These are phyloP conservation scores for Torulaspora indica DNA, from an alignment of 805 yeast genomes.

Conservation along the genomic window DNA sequence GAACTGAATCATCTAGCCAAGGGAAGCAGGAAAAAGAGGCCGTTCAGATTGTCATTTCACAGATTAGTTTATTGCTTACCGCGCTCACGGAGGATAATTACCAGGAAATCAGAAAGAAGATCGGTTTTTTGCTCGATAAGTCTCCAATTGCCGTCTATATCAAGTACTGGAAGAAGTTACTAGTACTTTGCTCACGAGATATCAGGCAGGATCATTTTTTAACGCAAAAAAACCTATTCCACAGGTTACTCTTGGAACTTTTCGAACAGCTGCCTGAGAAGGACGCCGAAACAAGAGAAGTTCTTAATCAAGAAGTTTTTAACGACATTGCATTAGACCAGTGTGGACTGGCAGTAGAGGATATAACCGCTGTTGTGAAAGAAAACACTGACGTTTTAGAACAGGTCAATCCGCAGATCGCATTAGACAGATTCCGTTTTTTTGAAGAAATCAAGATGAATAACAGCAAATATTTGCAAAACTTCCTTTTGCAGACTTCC, in stretches of 20 bases:
- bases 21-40: slow-evolving; percentile 25
- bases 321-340: slow-evolving; percentile 13
- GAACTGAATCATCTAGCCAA: slow-evolving; percentile 7
- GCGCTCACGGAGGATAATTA: slow-evolving; percentile 23
- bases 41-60: slow-evolving; percentile 27
- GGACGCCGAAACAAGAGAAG: slow-evolving; percentile 15
- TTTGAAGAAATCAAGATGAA: slow-evolving; percentile 23
- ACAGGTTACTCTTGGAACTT: slow-evolving; percentile 23
- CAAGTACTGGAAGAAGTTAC: slow-evolving; percentile 29
- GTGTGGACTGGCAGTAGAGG: slow-evolving; percentile 9
- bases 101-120: slow-evolving; percentile 16
- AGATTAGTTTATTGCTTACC: slow-evolving; percentile 29
- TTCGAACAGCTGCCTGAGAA: slow-evolving; percentile 18
- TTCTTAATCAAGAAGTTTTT: slow-evolving; percentile 17
- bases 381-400: slow-evolving; percentile 14
- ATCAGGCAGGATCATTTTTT: slow-evolving; percentile 18
- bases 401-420: slow-evolving; percentile 14
- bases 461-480: slow-evolving; percentile 23
- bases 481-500: slow-evolving; percentile 17
- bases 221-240: slow-evolving; percentile 17
- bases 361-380: slow-evolving; percentile 6
- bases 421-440: slow-evolving; percentile 13
- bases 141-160: slow-evolving; percentile 22
- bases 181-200: slow-evolving; percentile 23
- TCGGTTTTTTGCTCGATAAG: slow-evolving; percentile 24